Evolutionary conservation across 2,329 filamentous ascomycete genomes (phyloP).

Genomic region (Berkeleyomyces basicola): DNA sequence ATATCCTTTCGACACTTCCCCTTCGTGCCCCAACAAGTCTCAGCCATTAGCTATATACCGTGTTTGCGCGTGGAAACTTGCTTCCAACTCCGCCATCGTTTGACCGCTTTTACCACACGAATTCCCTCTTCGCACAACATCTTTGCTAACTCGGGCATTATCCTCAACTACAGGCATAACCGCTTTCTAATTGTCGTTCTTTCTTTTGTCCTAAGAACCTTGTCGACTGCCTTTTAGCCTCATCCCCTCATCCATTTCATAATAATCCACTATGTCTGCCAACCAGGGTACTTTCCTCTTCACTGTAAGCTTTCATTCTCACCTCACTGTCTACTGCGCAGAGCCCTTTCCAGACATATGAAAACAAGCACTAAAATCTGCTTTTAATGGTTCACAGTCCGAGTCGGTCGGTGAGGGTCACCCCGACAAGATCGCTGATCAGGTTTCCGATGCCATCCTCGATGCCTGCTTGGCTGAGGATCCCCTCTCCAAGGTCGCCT

Average conservation of each 20-base stretch:
- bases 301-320: conserved; percentile 37
- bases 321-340: not conserved
- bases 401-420: conserved; percentile 83
- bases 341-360: not conserved
- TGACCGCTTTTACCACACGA: conserved; percentile 14
- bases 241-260: conserved; percentile 9
- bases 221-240: conserved; percentile 16
- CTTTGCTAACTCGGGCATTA: conserved; percentile 5
- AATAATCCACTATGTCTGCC: conserved; percentile 38
- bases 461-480: conserved; percentile 93
- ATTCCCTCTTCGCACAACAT: not conserved
- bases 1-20: not conserved
- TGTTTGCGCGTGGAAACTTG: no score
- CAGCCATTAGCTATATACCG: not conserved
- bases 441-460: conserved; percentile 96
- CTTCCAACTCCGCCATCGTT: conserved; percentile 1
- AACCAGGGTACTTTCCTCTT: conserved; percentile 64
- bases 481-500: conserved; percentile 95
- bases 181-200: conserved; percentile 5
- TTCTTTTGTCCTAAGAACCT: not conserved
- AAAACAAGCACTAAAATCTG: conserved; percentile 14
- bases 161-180: not conserved
- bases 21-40: not conserved
- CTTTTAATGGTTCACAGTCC: conserved; percentile 33
- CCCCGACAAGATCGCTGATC: conserved; percentile 95